Evolutionary conservation across 139 green algal genomes (phyloP).

Genomic region (Mesostigma viride): DNA sequence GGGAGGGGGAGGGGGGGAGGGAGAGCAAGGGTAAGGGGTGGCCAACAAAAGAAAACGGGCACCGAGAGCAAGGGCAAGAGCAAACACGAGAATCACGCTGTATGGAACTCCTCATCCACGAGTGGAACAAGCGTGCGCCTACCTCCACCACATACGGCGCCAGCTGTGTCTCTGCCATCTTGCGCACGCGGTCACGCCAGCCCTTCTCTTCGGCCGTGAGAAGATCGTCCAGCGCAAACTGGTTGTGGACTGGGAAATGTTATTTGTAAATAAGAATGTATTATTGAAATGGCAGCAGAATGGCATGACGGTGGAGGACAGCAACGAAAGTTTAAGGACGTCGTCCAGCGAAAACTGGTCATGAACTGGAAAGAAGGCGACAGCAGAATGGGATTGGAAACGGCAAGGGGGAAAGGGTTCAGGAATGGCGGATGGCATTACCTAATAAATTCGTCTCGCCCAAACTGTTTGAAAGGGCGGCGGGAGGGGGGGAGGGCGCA

Average conservation of each 20-base stretch:
- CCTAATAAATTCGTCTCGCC: too few species aligned
- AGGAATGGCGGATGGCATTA: too few species aligned
- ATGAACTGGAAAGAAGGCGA: too few species aligned
- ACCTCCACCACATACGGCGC: slow-evolving; percentile 63
- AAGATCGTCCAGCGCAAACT: slow-evolving; percentile 55
- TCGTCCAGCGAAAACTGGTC: too few species aligned
- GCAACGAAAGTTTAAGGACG: too few species aligned
- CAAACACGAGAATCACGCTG: neutral
- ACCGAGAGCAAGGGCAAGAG: neutral
- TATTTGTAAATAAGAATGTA: too few species aligned
- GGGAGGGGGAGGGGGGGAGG: neutral
- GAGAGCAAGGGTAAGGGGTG: neutral
- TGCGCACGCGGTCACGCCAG: slow-evolving; percentile 44
- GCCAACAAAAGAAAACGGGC: neutral
- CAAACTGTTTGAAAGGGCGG: too few species aligned
- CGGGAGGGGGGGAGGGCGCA: too few species aligned
- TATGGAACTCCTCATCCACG: neutral
- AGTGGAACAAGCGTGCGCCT: neutral
- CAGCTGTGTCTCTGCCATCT: slow-evolving; percentile 71
- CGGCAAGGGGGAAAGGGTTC: too few species aligned
- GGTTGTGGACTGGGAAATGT: slow-evolving; percentile 37
- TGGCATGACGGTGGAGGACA: too few species aligned
- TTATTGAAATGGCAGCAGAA: too few species aligned
- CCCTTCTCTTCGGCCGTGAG: slow-evolving; percentile 53
- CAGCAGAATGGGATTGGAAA: too few species aligned